Percentiles rank a stretch among this genome's conserved stretches.
Evolutionary conservation across 1,139 yeast species (phyloP).

Genomic region (Diutina pseudorugosa): DNA sequence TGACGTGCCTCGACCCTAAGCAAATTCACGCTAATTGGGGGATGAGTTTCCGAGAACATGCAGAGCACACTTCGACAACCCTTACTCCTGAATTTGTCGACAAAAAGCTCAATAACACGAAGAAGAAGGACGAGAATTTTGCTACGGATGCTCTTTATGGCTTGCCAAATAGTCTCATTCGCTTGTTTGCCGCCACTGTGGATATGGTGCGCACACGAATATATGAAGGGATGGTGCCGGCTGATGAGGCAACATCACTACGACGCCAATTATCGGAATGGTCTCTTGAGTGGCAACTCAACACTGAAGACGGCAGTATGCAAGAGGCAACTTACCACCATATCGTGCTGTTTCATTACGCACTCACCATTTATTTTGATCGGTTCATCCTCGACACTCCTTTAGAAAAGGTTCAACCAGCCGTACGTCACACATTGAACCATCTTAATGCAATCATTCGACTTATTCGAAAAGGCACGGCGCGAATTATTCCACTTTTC

Average conservation of each 20-base stretch:
- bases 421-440: conserved; percentile 47
- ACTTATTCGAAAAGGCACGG: conserved; percentile 41
- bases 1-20: conserved; percentile 44
- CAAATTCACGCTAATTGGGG: conserved; percentile 3
- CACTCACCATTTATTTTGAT: conserved; percentile 62
- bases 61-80: not conserved
- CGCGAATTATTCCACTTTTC: conserved; percentile 60
- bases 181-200: conserved; percentile 60
- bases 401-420: conserved; percentile 41
- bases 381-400: conserved; percentile 48
- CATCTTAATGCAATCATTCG: conserved; percentile 55
- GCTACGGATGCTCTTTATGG: conserved; percentile 81
- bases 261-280: conserved; percentile 43
- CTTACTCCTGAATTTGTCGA: conserved; percentile 31
- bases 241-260: conserved; percentile 10
- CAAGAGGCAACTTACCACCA: conserved; percentile 78
- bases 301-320: conserved; percentile 18
- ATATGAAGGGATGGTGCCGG: conserved; percentile 26
- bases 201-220: conserved; percentile 51
- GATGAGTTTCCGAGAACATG: conserved; percentile 17
- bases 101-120: conserved; percentile 31
- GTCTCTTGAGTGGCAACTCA: conserved; percentile 55
- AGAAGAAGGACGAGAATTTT: conserved; percentile 40
- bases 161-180: conserved; percentile 66
- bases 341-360: conserved; percentile 68